Conservation (phyloP, 129 eudicot genomes). For the Centella asiatica region DNA sequence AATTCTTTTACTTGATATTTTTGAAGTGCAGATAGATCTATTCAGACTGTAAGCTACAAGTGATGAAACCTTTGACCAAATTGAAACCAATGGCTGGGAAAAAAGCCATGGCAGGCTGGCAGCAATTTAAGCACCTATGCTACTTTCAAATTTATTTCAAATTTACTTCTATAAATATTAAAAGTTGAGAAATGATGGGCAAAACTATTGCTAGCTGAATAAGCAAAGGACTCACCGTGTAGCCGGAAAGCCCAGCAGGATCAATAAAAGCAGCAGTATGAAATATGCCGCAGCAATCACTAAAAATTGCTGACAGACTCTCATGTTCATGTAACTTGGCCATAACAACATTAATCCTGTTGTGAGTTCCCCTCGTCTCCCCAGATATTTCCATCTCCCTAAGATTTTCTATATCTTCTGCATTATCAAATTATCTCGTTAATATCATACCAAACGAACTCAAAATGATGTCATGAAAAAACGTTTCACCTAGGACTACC, state of each 20-base stretch:
- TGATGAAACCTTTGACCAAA: not conserved
- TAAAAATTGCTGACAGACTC: constrained; percentile 47
- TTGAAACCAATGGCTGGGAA: not conserved
- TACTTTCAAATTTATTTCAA: not conserved
- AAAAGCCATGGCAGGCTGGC: not conserved
- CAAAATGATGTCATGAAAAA: not conserved
- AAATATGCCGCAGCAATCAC: constrained; percentile 64
- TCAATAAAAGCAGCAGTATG: constrained; percentile 71
- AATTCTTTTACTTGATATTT: too few relatives aligned
- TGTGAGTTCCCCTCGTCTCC: constrained; percentile 39
- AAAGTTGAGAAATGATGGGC: not conserved
- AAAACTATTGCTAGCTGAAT: not conserved
- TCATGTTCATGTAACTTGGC: constrained; percentile 38
- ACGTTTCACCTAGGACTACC: too few relatives aligned
- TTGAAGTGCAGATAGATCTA: too few relatives aligned
- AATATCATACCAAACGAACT: not conserved
- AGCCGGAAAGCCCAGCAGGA: constrained; percentile 75
- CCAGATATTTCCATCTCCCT: constrained; percentile 58
- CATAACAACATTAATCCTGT: constrained; percentile 37
- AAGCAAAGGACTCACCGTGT: constrained; percentile 52
- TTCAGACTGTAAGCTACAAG: not conserved
- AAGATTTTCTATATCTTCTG: constrained; percentile 59
- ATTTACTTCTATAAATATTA: not conserved
- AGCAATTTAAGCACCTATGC: too few relatives aligned
- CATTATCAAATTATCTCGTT: constrained; percentile 7